A percentile compares a stretch with the other conserved stretches of the same genome.
Conservation (phyloP, 768 basidiomycete genomes). For the Boletus rubropictus region DNA sequence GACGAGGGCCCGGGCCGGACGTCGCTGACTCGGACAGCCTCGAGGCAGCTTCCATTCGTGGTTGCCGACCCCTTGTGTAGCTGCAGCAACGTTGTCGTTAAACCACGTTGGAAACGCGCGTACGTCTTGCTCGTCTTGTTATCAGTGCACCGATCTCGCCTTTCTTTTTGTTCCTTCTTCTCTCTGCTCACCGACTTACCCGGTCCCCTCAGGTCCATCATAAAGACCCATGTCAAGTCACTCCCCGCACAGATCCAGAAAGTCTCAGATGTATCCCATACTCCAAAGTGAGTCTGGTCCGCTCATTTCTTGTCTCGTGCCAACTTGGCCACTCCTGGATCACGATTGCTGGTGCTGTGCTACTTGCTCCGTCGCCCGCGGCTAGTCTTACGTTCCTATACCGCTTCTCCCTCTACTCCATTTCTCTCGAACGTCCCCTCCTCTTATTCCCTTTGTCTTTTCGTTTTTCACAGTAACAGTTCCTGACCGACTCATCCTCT, state of each 20-base stretch:
- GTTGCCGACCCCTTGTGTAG: slow-evolving; percentile 26
- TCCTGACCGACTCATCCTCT: not conserved
- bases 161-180: slow-evolving; percentile 27
- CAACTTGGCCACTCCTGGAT: not conserved
- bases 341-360: not conserved
- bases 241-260: slow-evolving; percentile 55
- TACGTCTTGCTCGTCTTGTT: slow-evolving; percentile 21
- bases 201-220: not conserved
- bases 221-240: slow-evolving; percentile 48
- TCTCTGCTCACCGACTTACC: not conserved
- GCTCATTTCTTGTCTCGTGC: slow-evolving; percentile 5
- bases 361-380: not conserved
- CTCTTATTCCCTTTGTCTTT: not conserved
- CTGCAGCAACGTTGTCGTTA: slow-evolving; percentile 35
- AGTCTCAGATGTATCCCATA: slow-evolving; percentile 42
- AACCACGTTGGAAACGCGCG: slow-evolving; percentile 68
- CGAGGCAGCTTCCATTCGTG: slow-evolving; percentile 50
- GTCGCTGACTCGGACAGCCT: slow-evolving; percentile 22
- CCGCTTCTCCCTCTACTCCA: not conserved
- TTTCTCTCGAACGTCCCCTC: not conserved
- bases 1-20: not conserved
- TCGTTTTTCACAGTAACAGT: not conserved
- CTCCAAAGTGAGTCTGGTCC: slow-evolving; percentile 44
- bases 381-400: not conserved
- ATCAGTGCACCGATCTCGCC: slow-evolving; percentile 31